Conservation (phyloP, 176 grass and related monocot species). For the Puccinellia tenuiflora region DNA sequence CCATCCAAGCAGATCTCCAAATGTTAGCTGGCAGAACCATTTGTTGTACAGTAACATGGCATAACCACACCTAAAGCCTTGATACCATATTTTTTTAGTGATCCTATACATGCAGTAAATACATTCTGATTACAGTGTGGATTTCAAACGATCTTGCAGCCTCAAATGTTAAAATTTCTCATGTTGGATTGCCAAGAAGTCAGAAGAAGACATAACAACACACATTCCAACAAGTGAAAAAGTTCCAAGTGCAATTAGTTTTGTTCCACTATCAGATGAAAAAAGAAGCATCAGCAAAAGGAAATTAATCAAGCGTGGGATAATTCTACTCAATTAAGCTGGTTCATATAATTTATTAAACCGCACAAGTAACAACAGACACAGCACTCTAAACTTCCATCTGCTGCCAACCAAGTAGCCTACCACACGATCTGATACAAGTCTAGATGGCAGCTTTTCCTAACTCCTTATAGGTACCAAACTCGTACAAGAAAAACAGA, state of each 20-base stretch:
- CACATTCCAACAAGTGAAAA: not conserved
- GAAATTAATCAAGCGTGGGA: not conserved
- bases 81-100: slow-evolving; percentile 1
- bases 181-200: slow-evolving; percentile 16
- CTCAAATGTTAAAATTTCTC: not conserved
- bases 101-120: not conserved
- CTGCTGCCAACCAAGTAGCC: not conserved
- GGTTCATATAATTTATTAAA: not conserved
- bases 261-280: not conserved
- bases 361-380: not conserved
- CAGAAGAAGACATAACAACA: slow-evolving; percentile 4
- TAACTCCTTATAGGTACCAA: not conserved
- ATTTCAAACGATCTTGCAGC: not conserved
- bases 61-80: not conserved
- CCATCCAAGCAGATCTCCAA: too few species aligned
- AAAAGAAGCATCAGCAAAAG: not conserved
- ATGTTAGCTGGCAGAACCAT: too few species aligned
- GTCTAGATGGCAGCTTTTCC: slow-evolving; percentile 3
- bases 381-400: slow-evolving; percentile 1
- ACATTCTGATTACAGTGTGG: not conserved
- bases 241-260: not conserved
- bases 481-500: not conserved
- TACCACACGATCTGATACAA: not conserved
- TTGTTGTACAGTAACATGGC: too few species aligned
- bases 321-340: slow-evolving; percentile 5